Conservation (phyloP, 257 asterid species). For the Hygrophila difformis region DNA sequence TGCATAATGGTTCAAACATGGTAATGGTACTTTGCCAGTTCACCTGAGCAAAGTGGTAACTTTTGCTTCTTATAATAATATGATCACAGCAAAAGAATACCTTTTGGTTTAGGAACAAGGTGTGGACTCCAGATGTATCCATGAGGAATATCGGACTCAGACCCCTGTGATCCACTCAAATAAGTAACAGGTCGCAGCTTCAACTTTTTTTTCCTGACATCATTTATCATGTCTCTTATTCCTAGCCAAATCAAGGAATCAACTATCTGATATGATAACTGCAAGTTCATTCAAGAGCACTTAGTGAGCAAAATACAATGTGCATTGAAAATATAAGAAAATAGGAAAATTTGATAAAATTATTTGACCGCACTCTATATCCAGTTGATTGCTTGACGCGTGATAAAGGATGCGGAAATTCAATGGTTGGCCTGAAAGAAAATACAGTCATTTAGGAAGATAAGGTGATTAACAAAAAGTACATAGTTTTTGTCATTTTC, state of each 20-base stretch:
- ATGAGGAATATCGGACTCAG: conserved; percentile 74
- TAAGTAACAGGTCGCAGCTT: conserved; percentile 89
- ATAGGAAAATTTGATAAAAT: conserved; percentile 8
- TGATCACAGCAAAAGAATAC: conserved; percentile 30
- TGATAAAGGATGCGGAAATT: conserved; percentile 95
- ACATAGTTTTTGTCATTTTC: neutral
- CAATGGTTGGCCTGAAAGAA: conserved; percentile 84
- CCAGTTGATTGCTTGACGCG: conserved; percentile 97
- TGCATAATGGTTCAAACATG: neutral
- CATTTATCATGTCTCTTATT: conserved; percentile 90
- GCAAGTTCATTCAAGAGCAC: conserved; percentile 28
- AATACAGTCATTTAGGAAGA: conserved; percentile 17
- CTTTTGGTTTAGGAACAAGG: conserved; percentile 98
- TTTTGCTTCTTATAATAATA: too few species aligned
- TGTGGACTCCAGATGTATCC: conserved; percentile 99
- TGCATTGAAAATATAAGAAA: conserved; percentile 11
- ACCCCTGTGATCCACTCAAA: conserved; percentile 83
- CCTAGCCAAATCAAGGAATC: conserved; percentile 98
- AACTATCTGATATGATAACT: conserved; percentile 95
- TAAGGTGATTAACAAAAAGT: conserved; percentile 6
- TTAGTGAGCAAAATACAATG: conserved; percentile 10
- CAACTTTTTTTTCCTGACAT: conserved; percentile 78
- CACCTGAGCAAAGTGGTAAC: too few species aligned
- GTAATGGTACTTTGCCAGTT: too few species aligned
- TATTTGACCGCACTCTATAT: conserved; percentile 59